phyloP scores from a whole-genome alignment of 148 eudicot genomes.

The Fallopia convolvulus region DNA sequence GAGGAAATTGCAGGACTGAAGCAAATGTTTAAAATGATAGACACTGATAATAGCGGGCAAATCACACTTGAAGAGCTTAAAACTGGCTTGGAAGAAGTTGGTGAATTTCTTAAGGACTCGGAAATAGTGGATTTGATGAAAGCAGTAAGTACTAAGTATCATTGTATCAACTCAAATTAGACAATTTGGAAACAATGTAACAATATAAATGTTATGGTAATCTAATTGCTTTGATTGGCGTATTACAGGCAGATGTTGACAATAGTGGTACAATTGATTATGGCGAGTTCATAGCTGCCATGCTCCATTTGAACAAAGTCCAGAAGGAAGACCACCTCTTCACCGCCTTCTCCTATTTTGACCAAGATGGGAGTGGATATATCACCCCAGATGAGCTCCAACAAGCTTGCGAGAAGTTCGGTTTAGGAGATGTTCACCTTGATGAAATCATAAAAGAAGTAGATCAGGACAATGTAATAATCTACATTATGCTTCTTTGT shows the following conservation, averaged over 20 bases:
- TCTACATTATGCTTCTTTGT: background rate
- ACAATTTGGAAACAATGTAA: background rate
- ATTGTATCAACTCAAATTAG: background rate
- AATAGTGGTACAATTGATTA: conserved; percentile 66
- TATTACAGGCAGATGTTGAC: conserved; percentile 49
- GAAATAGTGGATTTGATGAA: conserved; percentile 33
- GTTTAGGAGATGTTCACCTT: conserved; percentile 34
- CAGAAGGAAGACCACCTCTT: conserved; percentile 50
- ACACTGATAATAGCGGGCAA: conserved; percentile 34
- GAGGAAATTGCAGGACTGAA: conserved; percentile 45
- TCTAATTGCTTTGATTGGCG: background rate
- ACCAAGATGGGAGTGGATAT: conserved; percentile 56
- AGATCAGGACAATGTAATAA: conserved; percentile 49
- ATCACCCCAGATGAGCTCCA: conserved; percentile 56
- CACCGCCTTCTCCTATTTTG: conserved; percentile 57
- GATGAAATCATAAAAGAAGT: conserved; percentile 56
- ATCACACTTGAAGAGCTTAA: conserved; percentile 38
- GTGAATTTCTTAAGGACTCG: conserved; percentile 33
- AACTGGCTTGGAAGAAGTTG: conserved; percentile 30
- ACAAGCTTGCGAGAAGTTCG: conserved; percentile 52
- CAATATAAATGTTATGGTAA: background rate
- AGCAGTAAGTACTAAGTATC: conserved; percentile 27
- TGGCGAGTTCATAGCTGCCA: conserved; percentile 53
- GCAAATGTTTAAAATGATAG: conserved; percentile 37
- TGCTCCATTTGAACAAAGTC: conserved; percentile 49